Evolutionary conservation across 257 asterid genomes (phyloP).

Genomic region (Salvia splendens): DNA sequence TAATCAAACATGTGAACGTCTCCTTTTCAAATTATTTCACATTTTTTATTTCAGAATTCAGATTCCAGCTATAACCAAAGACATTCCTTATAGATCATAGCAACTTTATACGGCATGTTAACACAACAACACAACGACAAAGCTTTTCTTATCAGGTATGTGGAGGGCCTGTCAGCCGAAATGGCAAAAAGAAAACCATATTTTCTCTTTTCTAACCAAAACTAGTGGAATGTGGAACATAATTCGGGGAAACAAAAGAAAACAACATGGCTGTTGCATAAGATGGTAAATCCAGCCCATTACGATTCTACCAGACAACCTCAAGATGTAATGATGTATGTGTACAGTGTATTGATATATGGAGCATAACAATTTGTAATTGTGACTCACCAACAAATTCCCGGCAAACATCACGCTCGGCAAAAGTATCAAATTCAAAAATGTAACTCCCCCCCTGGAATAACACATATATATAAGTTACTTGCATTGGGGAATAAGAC

Average conservation of each 20-base stretch:
- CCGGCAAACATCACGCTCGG: constrained; percentile 86
- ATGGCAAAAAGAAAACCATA: background rate
- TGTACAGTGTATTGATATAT: background rate
- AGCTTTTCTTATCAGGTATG: constrained; percentile 5
- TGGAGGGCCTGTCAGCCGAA: constrained; percentile 10
- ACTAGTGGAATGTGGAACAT: constrained; percentile 1
- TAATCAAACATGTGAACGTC: constrained; percentile 2
- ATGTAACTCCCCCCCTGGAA: constrained; percentile 71
- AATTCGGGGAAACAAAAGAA: background rate
- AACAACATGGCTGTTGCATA: background rate
- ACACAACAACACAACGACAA: background rate
- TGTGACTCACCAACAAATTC: constrained; percentile 82
- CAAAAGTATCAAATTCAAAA: constrained; percentile 75
- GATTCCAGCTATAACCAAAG: constrained; percentile 15
- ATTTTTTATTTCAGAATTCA: constrained; percentile 4
- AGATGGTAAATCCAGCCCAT: constrained; percentile 18
- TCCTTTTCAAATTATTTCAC: constrained; percentile 9
- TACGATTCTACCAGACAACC: constrained; percentile 6
- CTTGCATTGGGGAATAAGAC: constrained; percentile 12
- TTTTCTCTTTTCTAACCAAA: constrained; percentile 13
- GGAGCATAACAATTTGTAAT: constrained; percentile 19
- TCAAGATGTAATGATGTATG: constrained; percentile 8
- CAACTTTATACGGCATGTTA: constrained; percentile 18
- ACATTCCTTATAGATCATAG: background rate
- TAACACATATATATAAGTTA: constrained; percentile 31